Conservation (phyloP, 2,329 filamentous ascomycete species). For the Emericellopsis atlantica region DNA sequence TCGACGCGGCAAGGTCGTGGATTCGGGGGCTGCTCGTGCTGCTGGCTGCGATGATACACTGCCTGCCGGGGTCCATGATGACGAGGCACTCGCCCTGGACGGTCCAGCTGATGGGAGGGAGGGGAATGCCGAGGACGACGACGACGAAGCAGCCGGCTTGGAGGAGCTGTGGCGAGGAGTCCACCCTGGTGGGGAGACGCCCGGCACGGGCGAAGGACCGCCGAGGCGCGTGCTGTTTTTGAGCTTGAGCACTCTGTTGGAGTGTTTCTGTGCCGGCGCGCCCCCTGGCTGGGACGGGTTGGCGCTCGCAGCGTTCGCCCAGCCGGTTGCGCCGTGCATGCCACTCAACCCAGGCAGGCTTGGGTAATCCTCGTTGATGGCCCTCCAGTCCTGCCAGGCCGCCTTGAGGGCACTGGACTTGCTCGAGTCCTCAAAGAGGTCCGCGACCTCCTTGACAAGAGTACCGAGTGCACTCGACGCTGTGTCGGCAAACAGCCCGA, state of each 20-base stretch:
- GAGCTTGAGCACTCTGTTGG: constrained; percentile 42
- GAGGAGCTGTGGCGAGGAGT: constrained; percentile 3
- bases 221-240: constrained; percentile 43
- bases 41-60: neutral
- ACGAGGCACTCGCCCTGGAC: constrained; percentile 1
- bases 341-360: constrained; percentile 67
- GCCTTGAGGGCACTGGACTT: constrained; percentile 65
- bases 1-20: constrained; percentile 5
- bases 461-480: constrained; percentile 74
- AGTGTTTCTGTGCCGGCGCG: constrained; percentile 32
- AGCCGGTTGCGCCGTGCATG: constrained; percentile 49
- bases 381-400: constrained; percentile 91
- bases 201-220: constrained; percentile 13
- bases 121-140: constrained; percentile 23
- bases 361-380: constrained; percentile 92
- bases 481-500: constrained; percentile 69
- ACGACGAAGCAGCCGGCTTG: constrained; percentile 4
- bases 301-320: constrained; percentile 46
- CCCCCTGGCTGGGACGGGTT: constrained; percentile 32
- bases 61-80: constrained; percentile 11
- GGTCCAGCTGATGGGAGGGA: constrained; percentile 17
- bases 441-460: constrained; percentile 79
- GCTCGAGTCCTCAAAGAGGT: constrained; percentile 73
- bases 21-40: neutral
- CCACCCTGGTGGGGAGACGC: constrained; percentile 9